Evolutionary conservation across 1,284 basidiomycete genomes (phyloP), one percentile per base, ranked within the genome.

Genomic region (Puccinia horiana): DNA sequence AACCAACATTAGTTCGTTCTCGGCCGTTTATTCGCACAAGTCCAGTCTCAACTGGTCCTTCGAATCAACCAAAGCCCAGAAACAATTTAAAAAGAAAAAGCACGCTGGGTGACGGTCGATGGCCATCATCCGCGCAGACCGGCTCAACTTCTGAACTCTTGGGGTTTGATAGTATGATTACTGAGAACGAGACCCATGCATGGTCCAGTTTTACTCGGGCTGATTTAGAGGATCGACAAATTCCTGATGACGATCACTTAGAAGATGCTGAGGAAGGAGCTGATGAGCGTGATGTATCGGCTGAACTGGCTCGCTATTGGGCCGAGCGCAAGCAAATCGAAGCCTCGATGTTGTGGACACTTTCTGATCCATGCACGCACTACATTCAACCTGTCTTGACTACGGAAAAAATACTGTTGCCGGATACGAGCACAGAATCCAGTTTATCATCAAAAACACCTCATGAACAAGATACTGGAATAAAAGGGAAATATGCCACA

Each of bases 131-230:
- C 91, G 91, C 52, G 91, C 92, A 37, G 92, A 94, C 86, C 90
- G 92, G 1, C 94, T 94, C 86, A 87, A 89, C 14, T 92, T 95
- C 58, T 93, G 94, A 0, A 92, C 92, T 85, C 90, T 37, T 69
- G 20, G 54, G 47, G 18, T 73, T 82, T 44, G 73, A 76, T 82
- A 75, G 72, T 67, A 82, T 82, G 72, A 69, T 82, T 9, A 76
- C 80, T 37, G 80, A 82, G 26, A 76, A 82, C 76, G 80, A 82
- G 61, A 67, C 80, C 8, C 56, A 63, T 52, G 47, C 52, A 35
- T 76, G 73, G 72, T 82, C 80, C n/a, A 82, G 80, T 56, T 26
- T 82, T 14, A 61, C 73, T 52, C 47, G 73, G 47, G 14, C 23
- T 52, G 80, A 82, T 47, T 32, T 76, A 9, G 61, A 75, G 32